Evolutionary conservation across 2,329 filamentous ascomycete genomes (phyloP), one percentile per base, ranked within the genome.

Genomic region (Monosporascus ibericus): DNA sequence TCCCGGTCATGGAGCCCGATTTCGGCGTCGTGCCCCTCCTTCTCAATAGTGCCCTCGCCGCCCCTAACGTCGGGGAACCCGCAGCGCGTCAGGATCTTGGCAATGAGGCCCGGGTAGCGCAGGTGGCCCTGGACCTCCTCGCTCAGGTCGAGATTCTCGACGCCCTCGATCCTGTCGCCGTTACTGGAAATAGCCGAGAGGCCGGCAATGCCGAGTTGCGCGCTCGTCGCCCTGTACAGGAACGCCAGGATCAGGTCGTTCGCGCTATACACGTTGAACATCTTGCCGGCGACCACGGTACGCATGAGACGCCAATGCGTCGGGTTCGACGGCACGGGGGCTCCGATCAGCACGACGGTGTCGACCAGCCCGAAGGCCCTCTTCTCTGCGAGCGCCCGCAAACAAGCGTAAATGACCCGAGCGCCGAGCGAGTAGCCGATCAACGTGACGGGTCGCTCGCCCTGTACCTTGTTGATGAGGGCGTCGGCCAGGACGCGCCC

Each of bases 161-260:
- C 78, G 2, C 86, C 86, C 5, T 81, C 40, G 20, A 20, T 20
- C 40, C 22, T 6, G n/a, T 15, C 77, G 17, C 92, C 81, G 8
- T 77, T 80, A 52, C 83, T 71, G 17, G 52, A 63, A 24, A 95
- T 81, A 34, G 83, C 77, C 65, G 96, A 88, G 1, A 97, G 73
- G 0, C 92, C 92, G 0, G 91, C 91, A 42, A 96, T 82, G 3
- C 92, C 92, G 40, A 88, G 79, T 58, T 94, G 87, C 27, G 95
- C 80, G 53, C 86, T 91, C 40, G 88, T 90, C 2, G 90, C 86
- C 44, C 92, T 84, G 68, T 96, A 96, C 18, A 96, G 75, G 65
- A 96, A 92, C 1, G 84, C 91, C 1, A 96, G 82, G 34, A 96
- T 84, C 63, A 90, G 88, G 69, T 96, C 92, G 55, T 94, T 92